Percentiles rank a stretch among this genome's conserved stretches.
These are phyloP conservation scores for Penicillium fimorum DNA, from an alignment of 495 filamentous ascomycete species.

Conservation along the genomic window DNA sequence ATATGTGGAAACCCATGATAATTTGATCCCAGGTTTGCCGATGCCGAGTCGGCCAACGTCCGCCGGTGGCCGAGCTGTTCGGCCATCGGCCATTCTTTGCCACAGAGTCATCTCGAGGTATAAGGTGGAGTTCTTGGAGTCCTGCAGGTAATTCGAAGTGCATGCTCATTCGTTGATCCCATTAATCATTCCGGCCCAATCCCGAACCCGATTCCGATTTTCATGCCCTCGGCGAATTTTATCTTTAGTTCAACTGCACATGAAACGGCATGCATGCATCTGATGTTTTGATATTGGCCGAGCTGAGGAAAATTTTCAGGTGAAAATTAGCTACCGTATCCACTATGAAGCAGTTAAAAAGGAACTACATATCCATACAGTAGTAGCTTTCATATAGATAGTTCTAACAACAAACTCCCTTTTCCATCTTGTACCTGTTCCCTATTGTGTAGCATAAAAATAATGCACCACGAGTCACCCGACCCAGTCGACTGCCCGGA, in stretches of 20 bases:
- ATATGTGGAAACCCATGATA: neutral
- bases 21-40: neutral
- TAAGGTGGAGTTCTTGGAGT: neutral
- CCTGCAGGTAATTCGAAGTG: neutral
- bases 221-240: conserved; percentile 4
- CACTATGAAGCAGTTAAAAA: conserved; percentile 2
- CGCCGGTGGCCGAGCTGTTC: neutral
- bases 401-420: neutral
- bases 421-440: neutral
- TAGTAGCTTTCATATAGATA: neutral
- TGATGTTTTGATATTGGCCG: conserved; percentile 3
- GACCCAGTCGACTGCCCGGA: conserved; percentile 48
- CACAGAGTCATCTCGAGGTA: conserved; percentile 4
- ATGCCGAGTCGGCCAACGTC: conserved; percentile 3
- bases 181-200: neutral
- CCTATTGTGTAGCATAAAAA: conserved; percentile 2
- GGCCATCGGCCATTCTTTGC: conserved; percentile 6
- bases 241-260: neutral
- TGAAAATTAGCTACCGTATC: neutral
- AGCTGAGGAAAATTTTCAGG: neutral
- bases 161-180: neutral
- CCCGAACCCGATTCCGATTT: neutral
- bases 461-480: conserved; percentile 21
- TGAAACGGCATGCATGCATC: neutral
- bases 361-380: neutral